Base-by-base conservation (phyloP, 2,329 filamentous ascomycete genomes). In the Colletotrichum sp. region DNA sequence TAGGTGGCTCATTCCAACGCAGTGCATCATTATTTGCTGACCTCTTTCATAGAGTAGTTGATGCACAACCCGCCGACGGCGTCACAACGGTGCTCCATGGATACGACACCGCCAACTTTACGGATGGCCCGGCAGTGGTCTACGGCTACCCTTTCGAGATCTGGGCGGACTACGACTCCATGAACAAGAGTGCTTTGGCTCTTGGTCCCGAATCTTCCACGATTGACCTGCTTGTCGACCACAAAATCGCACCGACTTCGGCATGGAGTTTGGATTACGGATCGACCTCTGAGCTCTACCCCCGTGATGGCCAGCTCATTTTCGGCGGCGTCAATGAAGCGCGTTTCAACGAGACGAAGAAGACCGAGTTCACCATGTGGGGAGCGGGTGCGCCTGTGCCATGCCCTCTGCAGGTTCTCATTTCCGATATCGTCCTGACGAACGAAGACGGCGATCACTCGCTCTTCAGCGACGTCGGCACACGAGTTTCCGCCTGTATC, bases 181-280 rank as follows among this genome's bases (percentile, higher is more conserved):
- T 70, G 64, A 78, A 78, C 74, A 78, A 77, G 36, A 78, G 76
- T 39, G 76, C 75, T 5, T 6, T 78, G 7, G 76, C 77, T 1
- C 64, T 78, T 7, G 77, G 77, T 6, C 74, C 77, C 18, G 71
- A 77, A 60, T 78, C 77, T 6, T 78, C 77, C 4, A 78, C 77
- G 22, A 55, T 78, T 13, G 59, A 71, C 2, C 65, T 75, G 13
- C 68, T 78, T 3, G 68, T 78, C 3, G 59, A 68, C 15, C 65
- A 74, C 60, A 34, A 64, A 8, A 57, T 73, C 15, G 76, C 74
- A 4, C 76, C 77, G 22, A 65, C 59, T 6, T 36, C 32, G 22
- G 72, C 52, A 5, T 78, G 76, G 48, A 76, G 77, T 22, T 7
- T 78, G 3, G 75, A 78, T 52, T 78, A 75, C 18, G 77, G 77